Base-by-base conservation (phyloP, 108 stramenopile genomes). In the Cyclotella atomus region DNA sequence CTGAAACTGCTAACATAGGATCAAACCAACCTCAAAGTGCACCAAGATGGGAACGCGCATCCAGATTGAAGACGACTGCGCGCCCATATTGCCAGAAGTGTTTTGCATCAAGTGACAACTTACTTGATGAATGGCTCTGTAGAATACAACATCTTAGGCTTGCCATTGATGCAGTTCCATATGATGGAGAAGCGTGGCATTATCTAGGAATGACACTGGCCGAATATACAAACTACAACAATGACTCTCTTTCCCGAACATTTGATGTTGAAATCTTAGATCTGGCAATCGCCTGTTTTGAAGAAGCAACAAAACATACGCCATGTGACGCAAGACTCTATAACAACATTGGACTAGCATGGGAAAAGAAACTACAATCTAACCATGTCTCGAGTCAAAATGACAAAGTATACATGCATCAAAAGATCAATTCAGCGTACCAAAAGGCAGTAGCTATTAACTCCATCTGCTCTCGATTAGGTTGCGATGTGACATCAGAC, bases 181-280 rank as follows among this genome's bases (percentile, higher is more conserved):
- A 50, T 30, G 89, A 91, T 64, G 89, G 89, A 24, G 89, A 91
- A 76, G 89, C 89, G 4, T 85, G 70, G 60, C 86, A 87, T 32
- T 91, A 87, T 59, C 65, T 88, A 10, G 87, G 89, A 17, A 88
- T 81, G 70, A 84, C 84, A 16, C 56, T 88, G 29, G 44, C 84
- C 47, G 84, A 85, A 45, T 82, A 73, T 65, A 20, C 65, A 17
- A 49, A 47, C 29, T 20, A 55, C 25, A 7, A 49, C 4, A 68
- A 46, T 7, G 6, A 15, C 43, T 24, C 36, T 10, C 6, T 4
- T 41, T 23, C 47, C 41, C 60, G 29, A 14, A 45, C 2, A 1
- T 19, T 17, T n/a, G 16, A 45, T 53, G 50, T 20, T 62, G n/a
- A 0, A 10, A 60, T 47, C 16, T 64, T 77, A 29, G 62, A 70